These are phyloP conservation scores for Fusarium udum DNA, from an alignment of 2,329 filamentous ascomycete species.

Conservation along the genomic window DNA sequence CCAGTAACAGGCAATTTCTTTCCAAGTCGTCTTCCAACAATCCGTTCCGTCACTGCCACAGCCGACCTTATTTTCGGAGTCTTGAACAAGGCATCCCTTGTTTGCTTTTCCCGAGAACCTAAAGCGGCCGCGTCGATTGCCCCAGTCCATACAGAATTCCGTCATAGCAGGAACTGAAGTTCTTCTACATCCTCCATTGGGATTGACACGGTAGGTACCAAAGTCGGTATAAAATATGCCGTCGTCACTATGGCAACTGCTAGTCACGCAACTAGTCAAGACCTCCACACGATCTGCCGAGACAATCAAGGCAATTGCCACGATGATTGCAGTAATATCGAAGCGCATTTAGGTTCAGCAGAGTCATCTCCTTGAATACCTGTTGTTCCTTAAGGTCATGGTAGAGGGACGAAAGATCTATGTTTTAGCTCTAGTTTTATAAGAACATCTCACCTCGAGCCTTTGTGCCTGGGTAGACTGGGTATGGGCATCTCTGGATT, in stretches of 20 bases:
- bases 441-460: no score
- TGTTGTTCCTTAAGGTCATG: no score
- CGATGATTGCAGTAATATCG: neutral
- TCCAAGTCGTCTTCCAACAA: neutral
- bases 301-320: neutral
- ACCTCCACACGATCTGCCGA: neutral
- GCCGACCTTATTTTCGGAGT: rapidly evolving
- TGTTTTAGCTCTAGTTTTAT: no score
- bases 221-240: neutral
- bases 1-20: neutral
- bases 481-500: neutral
- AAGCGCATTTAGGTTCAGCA: neutral
- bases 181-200: neutral
- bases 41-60: neutral
- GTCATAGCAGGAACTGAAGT: neutral
- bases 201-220: neutral
- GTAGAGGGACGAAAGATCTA: no score
- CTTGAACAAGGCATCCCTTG: neutral
- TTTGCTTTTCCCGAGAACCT: neutral
- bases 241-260: rapidly evolving
- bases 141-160: neutral
- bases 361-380: neutral
- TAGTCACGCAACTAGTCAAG: rapidly evolving
- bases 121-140: neutral
- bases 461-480: neutral